Evolutionary conservation across 1,139 yeast genomes (phyloP), one percentile per base, ranked within the genome.

Genomic region (Candida anutae): DNA sequence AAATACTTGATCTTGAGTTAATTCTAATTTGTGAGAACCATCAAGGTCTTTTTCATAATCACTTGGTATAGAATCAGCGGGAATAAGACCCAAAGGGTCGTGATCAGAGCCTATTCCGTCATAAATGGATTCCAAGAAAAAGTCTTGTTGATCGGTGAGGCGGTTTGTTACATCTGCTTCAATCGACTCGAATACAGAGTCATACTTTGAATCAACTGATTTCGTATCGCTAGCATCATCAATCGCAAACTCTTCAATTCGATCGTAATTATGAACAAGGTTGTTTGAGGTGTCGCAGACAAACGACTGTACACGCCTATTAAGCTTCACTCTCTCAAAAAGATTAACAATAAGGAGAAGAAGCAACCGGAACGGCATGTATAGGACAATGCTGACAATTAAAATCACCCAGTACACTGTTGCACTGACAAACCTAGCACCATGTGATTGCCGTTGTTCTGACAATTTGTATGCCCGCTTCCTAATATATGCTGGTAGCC

Each of bases 101-200:
- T 31, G 35, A 16, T 50, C 56, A 24, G 50, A 44, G 25, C 54
- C 63, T 49, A 75, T 64, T 2, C 79, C 80, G 33, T 64, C 73
- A 43, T 70, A 74, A n/a, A 74, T 66, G 13, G 77, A 67, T 38
- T 76, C 81, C 17, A 77, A 69, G 29, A 76, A 62, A 26, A 32
- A 19, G 24, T 36, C 29, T 29, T 40, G 31, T 20, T 20, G 21
- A 6, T 31, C 36, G 6, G 27, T 24, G 6, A 34, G 29, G 13
- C 24, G 27, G 16, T 28, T 28, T 11, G 32, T 17, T 10, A 50
- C 25, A 13, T 40, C 48, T 23, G 27, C 31, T 35, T 45, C 53
- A 16, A 48, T 27, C 5, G 37, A 23, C 13, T 35, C 39, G 13
- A 45, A 28, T 8, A 35, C 25, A 5, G 34, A 29, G 13, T 32